Conservation (phyloP, 2,329 filamentous ascomycete genomes). For the Thyridium curvatum region DNA sequence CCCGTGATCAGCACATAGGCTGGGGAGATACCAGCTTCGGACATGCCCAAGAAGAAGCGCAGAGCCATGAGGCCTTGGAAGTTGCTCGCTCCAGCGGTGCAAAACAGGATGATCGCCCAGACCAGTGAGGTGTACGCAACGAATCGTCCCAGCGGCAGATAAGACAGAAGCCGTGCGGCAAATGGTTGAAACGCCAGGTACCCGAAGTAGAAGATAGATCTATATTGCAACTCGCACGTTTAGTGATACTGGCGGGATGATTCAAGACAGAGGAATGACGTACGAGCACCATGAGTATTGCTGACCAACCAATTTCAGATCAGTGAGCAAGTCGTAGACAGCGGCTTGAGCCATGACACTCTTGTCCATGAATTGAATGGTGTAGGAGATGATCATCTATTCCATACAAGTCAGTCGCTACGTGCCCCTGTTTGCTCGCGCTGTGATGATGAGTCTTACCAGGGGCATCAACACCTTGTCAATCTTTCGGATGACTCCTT, state of each 20-base stretch:
- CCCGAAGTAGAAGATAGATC: conserved; percentile 54
- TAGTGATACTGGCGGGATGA: too few species aligned
- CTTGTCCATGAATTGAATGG: conserved; percentile 1
- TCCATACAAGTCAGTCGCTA: too few species aligned
- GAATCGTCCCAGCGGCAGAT: conserved; percentile 48
- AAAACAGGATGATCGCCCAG: conserved; percentile 44
- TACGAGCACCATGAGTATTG: conserved; percentile 6
- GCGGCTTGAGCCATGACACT: conserved; percentile 5
- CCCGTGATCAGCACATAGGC: conserved; percentile 46
- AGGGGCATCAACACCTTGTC: neutral
- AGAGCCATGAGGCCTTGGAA: conserved; percentile 38
- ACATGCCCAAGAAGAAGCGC: conserved; percentile 37
- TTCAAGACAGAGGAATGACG: neutral
- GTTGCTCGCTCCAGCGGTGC: conserved; percentile 44
- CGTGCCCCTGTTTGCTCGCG: too few species aligned
- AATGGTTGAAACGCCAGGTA: conserved; percentile 53
- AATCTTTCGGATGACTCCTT: neutral
- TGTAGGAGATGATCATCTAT: conserved; percentile 4
- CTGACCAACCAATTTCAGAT: conserved; percentile 4
- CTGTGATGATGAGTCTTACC: too few species aligned
- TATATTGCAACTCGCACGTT: conserved; percentile 11
- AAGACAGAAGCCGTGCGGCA: conserved; percentile 44
- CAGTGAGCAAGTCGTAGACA: conserved; percentile 2
- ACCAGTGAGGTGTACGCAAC: conserved; percentile 41
- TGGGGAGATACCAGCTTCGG: conserved; percentile 43